Percentiles rank a stretch among this genome's conserved stretches.
These are phyloP conservation scores for Penicillium salamii DNA, from an alignment of 495 filamentous ascomycete genomes.

Conservation along the genomic window DNA sequence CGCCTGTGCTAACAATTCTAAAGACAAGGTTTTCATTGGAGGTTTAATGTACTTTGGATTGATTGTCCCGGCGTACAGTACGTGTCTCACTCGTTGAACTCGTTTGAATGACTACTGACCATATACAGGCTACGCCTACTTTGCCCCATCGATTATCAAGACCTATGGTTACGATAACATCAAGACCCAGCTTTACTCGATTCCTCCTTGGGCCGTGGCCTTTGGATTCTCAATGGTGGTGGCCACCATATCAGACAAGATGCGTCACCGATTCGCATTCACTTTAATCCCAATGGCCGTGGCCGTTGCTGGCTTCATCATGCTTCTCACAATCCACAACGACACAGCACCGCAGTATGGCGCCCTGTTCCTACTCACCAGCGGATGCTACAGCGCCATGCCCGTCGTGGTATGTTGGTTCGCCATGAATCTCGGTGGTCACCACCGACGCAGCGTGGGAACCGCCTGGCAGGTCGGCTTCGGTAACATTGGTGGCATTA, in stretches of 20 bases:
- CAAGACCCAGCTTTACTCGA: constrained; percentile 73
- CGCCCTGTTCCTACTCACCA: constrained; percentile 69
- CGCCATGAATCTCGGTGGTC: constrained; percentile 86
- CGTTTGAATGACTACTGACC: constrained; percentile 9
- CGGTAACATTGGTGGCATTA: constrained; percentile 91
- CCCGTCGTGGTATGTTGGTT: constrained; percentile 91
- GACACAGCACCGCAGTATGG: constrained; percentile 61
- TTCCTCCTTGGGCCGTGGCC: constrained; percentile 83
- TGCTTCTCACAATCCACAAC: constrained; percentile 65
- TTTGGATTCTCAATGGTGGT: constrained; percentile 75
- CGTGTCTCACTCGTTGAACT: constrained; percentile 20
- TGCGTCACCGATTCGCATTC: constrained; percentile 74
- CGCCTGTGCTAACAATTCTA: constrained; percentile 13
- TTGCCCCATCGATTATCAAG: constrained; percentile 73
- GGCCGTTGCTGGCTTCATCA: constrained; percentile 66
- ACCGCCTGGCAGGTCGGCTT: constrained; percentile 88
- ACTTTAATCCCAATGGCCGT: constrained; percentile 62
- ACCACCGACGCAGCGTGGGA: constrained; percentile 79
- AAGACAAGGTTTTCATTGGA: constrained; percentile 67
- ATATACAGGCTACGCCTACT: constrained; percentile 61
- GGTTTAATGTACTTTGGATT: constrained; percentile 83
- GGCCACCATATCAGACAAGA: constrained; percentile 64
- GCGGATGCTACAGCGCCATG: constrained; percentile 66
- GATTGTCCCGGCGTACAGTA: constrained; percentile 81
- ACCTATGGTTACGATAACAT: constrained; percentile 65